These are phyloP conservation scores for Leishmania tarentolae DNA, from an alignment of 208 protist species.

Conservation along the genomic window DNA sequence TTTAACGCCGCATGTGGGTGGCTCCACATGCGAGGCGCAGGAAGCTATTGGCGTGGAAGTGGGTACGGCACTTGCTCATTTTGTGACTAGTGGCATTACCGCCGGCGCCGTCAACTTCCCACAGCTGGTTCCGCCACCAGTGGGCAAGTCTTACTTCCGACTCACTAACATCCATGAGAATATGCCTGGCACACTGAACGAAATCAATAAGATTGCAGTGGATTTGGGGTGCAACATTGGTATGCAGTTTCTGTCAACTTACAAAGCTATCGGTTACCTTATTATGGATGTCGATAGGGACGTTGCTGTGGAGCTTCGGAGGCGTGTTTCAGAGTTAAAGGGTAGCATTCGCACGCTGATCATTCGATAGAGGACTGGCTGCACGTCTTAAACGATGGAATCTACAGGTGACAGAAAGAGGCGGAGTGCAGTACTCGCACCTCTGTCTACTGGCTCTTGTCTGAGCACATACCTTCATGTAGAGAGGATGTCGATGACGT, in stretches of 20 bases:
- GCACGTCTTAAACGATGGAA: too few relatives aligned
- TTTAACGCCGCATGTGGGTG: conserved; percentile 94
- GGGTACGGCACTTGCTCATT: conserved; percentile 76
- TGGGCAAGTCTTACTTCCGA: conserved; percentile 44
- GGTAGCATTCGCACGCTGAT: conserved; percentile 64
- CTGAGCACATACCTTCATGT: background rate
- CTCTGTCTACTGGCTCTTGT: background rate
- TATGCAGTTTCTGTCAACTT: conserved; percentile 76
- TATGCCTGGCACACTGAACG: conserved; percentile 88
- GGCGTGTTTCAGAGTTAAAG: conserved; percentile 49
- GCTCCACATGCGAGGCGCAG: conserved; percentile 94
- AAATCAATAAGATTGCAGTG: conserved; percentile 87
- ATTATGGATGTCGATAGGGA: conserved; percentile 76
- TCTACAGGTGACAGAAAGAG: too few relatives aligned
- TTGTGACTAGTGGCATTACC: conserved; percentile 84
- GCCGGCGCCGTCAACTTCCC: conserved; percentile 94
- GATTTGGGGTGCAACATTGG: conserved; percentile 87
- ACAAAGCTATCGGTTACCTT: conserved; percentile 79
- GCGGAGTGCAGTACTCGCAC: background rate
- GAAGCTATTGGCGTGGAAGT: conserved; percentile 92
- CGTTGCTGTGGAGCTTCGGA: conserved; percentile 45
- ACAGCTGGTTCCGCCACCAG: conserved; percentile 62
- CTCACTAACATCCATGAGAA: conserved; percentile 94
- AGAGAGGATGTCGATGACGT: background rate
- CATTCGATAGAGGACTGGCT: conserved; percentile 27